Base-by-base conservation (phyloP, 2,329 filamentous ascomycete genomes). In the Botrytis sinoallii region DNA sequence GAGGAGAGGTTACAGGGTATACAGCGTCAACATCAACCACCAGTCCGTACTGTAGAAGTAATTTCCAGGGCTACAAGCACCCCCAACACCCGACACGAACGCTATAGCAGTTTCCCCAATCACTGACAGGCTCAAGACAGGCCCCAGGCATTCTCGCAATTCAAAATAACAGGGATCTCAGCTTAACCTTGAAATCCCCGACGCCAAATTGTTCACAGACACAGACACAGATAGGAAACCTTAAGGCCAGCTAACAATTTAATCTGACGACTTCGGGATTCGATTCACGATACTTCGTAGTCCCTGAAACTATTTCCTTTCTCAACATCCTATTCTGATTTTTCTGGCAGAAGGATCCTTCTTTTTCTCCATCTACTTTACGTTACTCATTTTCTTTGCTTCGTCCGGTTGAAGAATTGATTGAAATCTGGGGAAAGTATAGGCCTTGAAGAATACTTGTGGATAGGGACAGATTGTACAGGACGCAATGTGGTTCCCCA, bases 401-500 rank as follows among this genome's bases (percentile, higher is more conserved):
- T 40, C 35, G 46, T 46, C 48, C 35, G 20, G 38, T 67, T 40
- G 46, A 42, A 14, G 20, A 65, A 22, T 48, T 29, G 60, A 38
- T 57, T 32, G 35, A 29, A 35, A 38, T 14, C 20, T n/a, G 22
- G 32, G 38, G 65, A 55, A 52, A 55, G 65, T 42, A 68, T 9
- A 57, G 3, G 4, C 32, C 12, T 55, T 61, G 18, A 57, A 74
- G 70, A 61, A 68, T 59, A 61, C 52, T 10, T 25, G 35, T 29
- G 65, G 67, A 70, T 66, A 48, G 67, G 60, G 42, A 32, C 38
- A 67, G 40, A 38, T 71, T 40, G 7, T 20, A 72, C 55, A 57
- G 73, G 38, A 59, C 52, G 80, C 74, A 76, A 81, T 81, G 80
- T 77, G 80, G 79, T 70, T 80, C 74, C 77, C 75, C 48, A 76